Percentiles rank a stretch among this genome's conserved stretches.
Evolutionary conservation across 768 basidiomycete species (phyloP).

Genomic region (Hemileccinum impolitum): DNA sequence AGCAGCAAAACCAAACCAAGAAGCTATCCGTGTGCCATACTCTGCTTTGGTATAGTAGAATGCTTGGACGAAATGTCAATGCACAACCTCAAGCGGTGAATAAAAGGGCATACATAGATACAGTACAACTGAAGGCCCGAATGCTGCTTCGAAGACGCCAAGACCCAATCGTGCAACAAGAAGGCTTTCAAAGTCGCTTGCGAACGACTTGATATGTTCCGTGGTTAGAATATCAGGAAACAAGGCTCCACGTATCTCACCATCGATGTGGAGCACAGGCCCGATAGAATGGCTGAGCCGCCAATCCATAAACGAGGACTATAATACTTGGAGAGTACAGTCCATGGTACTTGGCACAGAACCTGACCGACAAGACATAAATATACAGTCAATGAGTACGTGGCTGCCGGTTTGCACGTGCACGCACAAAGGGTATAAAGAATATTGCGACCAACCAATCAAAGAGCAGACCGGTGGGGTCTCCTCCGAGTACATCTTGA

Average conservation of each 20-base stretch:
- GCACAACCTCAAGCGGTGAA: conserved; percentile 13
- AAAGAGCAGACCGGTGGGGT: conserved; percentile 64
- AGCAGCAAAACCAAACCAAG: conserved; percentile 56
- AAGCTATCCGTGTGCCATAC: conserved; percentile 45
- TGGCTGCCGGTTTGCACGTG: not conserved
- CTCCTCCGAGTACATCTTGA: conserved; percentile 61
- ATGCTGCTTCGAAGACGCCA: conserved; percentile 35
- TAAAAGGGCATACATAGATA: conserved; percentile 25
- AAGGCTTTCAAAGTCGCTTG: conserved; percentile 26
- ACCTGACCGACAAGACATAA: conserved; percentile 42
- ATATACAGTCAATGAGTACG: not conserved
- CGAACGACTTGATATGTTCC: conserved; percentile 18
- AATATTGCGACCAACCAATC: conserved; percentile 78
- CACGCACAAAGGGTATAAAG: conserved; percentile 72
- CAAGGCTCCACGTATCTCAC: conserved; percentile 29
- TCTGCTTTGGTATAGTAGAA: conserved; percentile 50
- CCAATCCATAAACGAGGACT: conserved; percentile 71
- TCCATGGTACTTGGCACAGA: conserved; percentile 65
- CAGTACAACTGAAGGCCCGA: conserved; percentile 31
- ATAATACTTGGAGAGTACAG: conserved; percentile 62
- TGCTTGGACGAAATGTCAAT: conserved; percentile 27
- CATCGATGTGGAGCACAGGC: conserved; percentile 68
- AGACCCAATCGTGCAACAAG: conserved; percentile 30
- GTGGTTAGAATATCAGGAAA: not conserved
- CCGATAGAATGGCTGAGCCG: conserved; percentile 69